A percentile compares a stretch with the other conserved stretches of the same genome.
phyloP scores from a whole-genome alignment of 108 stramenopile species.

The Skeletonema potamos region DNA sequence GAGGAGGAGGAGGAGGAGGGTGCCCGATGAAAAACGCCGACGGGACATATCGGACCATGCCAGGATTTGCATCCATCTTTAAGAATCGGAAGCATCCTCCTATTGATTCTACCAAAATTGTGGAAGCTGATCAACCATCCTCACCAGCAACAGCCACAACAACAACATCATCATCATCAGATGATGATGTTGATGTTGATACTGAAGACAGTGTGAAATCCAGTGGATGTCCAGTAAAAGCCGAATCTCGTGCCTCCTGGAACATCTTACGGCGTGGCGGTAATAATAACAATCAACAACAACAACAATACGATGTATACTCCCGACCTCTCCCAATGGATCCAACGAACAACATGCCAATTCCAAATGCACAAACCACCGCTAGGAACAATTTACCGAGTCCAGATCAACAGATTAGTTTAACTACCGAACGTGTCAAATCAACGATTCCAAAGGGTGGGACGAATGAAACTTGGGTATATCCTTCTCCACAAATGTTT shows the following conservation, averaged over 20 bases:
- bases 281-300: not conserved
- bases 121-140: constrained; percentile 2
- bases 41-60: constrained; percentile 39
- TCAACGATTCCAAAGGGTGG: constrained; percentile 90
- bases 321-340: constrained; percentile 88
- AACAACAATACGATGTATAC: constrained; percentile 95
- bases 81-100: constrained; percentile 16
- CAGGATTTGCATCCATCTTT: constrained; percentile 39
- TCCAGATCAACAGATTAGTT: constrained; percentile 51
- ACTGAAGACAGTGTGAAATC: not conserved
- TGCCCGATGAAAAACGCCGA: constrained; percentile 49
- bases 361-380: constrained; percentile 30
- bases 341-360: constrained; percentile 96
- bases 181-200: too few species aligned
- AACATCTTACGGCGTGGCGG: constrained; percentile 4
- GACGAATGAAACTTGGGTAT: constrained; percentile 86
- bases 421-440: constrained; percentile 84
- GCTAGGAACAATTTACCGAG: constrained; percentile 72
- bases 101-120: not conserved
- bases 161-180: not conserved
- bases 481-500: constrained; percentile 98
- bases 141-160: not conserved
- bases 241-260: not conserved
- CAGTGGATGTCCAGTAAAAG: constrained; percentile 43
- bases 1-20: constrained; percentile 26